Conservation (phyloP, 1,284 basidiomycete species). For the Takashimella tepidaria region DNA sequence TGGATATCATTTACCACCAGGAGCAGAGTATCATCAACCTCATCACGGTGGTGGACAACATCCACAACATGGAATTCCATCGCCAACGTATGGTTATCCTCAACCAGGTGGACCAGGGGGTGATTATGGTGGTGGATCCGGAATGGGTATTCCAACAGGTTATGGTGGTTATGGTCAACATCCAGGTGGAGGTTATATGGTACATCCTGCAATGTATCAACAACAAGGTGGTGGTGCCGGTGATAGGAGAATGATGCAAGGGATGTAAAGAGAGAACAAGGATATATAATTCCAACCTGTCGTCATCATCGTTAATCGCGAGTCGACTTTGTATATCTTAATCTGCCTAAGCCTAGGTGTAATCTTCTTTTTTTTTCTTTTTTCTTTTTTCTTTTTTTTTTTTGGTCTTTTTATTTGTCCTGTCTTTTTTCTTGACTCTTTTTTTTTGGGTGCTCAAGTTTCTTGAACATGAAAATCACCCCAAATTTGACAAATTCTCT, state of each 20-base stretch:
- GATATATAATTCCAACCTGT: too few relatives aligned
- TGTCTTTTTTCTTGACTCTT: background rate
- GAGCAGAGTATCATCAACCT: constrained; percentile 24
- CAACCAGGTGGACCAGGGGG: constrained; percentile 11
- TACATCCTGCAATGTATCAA: constrained; percentile 20
- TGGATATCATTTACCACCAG: constrained; percentile 33
- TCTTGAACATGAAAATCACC: too few relatives aligned
- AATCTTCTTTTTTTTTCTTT: background rate
- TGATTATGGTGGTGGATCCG: constrained; percentile 4
- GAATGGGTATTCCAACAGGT: constrained; percentile 11
- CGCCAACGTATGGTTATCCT: constrained; percentile 15
- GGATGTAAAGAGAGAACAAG: background rate
- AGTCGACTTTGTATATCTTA: background rate
- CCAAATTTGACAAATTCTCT: too few relatives aligned
- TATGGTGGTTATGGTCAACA: constrained; percentile 20
- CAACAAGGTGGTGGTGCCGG: constrained; percentile 10
- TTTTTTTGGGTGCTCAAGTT: too few relatives aligned
- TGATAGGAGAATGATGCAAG: constrained; percentile 17
- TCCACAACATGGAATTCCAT: constrained; percentile 12
- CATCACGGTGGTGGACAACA: constrained; percentile 11
- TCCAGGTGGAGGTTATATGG: constrained; percentile 11
- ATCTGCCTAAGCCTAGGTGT: background rate
- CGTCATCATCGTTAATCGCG: too few relatives aligned
- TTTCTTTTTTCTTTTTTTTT: background rate
- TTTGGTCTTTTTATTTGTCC: background rate